Conservation (phyloP, 176 grass and related monocot genomes). For the Secale cereale region DNA sequence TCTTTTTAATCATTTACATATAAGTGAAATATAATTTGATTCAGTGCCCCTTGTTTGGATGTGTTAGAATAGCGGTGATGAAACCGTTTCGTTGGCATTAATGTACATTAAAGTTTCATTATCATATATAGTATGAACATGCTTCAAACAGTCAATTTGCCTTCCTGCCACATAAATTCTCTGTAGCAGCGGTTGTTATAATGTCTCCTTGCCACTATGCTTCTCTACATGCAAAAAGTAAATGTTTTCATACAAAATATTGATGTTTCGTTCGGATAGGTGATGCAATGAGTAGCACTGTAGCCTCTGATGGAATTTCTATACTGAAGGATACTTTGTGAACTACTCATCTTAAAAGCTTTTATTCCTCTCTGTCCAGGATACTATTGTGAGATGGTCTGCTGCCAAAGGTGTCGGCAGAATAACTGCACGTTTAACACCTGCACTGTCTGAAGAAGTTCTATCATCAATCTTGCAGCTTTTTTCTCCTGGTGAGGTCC, state of each 20-base stretch:
- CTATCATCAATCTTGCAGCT: constrained; percentile 85
- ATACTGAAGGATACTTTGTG: neutral
- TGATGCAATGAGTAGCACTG: neutral
- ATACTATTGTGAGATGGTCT: constrained; percentile 97
- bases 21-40: neutral
- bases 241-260: neutral
- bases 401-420: constrained; percentile 94
- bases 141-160: neutral
- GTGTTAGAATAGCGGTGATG: neutral
- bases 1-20: neutral
- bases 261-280: neutral
- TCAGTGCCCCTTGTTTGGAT: neutral
- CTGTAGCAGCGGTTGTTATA: neutral
- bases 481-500: constrained; percentile 89
- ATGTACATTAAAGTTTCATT: neutral
- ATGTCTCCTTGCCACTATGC: neutral
- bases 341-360: constrained; percentile 28
- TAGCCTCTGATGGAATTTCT: neutral
- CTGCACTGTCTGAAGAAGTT: constrained; percentile 83
- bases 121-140: neutral
- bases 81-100: neutral
- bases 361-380: constrained; percentile 51
- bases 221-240: constrained; percentile 1
- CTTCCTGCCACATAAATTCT: neutral
- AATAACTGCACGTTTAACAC: constrained; percentile 92